These are phyloP conservation scores for Colletotrichum simmondsii DNA, from an alignment of 2,329 filamentous ascomycete genomes.

Conservation along the genomic window DNA sequence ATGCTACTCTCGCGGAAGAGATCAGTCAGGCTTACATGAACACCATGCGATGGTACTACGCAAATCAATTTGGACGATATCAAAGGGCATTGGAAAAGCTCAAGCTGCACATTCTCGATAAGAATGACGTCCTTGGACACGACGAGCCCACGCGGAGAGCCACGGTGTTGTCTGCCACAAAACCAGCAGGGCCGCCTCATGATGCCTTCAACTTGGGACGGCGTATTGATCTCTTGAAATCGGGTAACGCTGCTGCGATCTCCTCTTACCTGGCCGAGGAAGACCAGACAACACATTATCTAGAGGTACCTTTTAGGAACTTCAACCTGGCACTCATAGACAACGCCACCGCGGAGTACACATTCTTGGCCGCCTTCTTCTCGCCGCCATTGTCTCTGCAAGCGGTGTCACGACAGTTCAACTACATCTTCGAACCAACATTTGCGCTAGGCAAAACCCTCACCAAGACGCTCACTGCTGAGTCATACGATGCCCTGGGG, in stretches of 20 bases:
- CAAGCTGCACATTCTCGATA: conserved; percentile 84
- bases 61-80: conserved; percentile 91
- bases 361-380: conserved; percentile 92
- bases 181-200: conserved; percentile 70
- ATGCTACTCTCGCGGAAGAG: conserved; percentile 85
- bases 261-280: conserved; percentile 93
- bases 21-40: conserved; percentile 95
- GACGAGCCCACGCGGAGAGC: conserved; percentile 78
- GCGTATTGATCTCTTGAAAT: conserved; percentile 83
- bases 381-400: conserved; percentile 79
- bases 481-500: conserved; percentile 86
- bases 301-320: conserved; percentile 91
- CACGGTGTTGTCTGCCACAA: conserved; percentile 64
- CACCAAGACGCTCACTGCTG: conserved; percentile 80
- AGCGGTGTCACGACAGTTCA: conserved; percentile 83
- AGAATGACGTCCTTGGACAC: conserved; percentile 83
- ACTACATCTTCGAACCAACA: conserved; percentile 89
- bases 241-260: conserved; percentile 78
- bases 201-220: conserved; percentile 92
- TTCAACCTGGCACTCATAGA: conserved; percentile 95
- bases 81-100: conserved; percentile 85
- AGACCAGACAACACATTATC: conserved; percentile 84
- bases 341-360: conserved; percentile 94
- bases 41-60: conserved; percentile 99
- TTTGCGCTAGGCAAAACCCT: conserved; percentile 84